Percentiles rank a stretch among this genome's conserved stretches.
Evolutionary conservation across 192 early-diverging fungal genomes (phyloP).

Genomic region (Ambispora gerdemannii): DNA sequence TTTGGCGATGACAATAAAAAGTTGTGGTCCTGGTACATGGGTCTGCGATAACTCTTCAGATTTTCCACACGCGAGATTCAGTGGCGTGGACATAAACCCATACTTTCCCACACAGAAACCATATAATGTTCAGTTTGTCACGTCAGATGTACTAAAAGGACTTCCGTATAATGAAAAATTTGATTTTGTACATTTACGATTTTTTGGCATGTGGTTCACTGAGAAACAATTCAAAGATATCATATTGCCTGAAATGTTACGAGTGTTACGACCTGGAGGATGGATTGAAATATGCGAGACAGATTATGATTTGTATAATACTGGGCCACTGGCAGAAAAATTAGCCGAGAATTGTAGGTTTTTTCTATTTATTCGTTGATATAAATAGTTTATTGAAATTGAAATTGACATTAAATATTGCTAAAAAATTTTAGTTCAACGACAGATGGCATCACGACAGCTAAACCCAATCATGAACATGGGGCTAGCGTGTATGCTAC

Average conservation of each 20-base stretch:
- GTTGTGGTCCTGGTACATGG: neutral
- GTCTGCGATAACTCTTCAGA: neutral
- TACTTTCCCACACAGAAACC: neutral
- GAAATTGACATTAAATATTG: neutral
- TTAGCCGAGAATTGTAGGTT: neutral
- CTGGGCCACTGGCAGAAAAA: neutral
- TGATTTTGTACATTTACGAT: neutral
- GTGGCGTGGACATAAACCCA: neutral
- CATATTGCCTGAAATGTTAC: neutral
- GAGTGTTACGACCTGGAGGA: neutral
- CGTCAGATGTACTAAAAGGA: neutral
- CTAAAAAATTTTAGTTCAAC: no score
- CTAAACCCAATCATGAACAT: neutral
- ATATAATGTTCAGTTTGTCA: neutral
- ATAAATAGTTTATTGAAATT: neutral
- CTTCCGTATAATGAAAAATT: neutral
- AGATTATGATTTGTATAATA: neutral
- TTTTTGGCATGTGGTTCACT: neutral
- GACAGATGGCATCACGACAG: neutral
- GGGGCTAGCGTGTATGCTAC: neutral
- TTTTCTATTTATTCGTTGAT: neutral
- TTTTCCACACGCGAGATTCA: neutral
- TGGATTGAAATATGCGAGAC: neutral
- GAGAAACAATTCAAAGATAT: neutral
- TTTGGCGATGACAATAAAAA: neutral